phyloP scores from a whole-genome alignment of 1,284 basidiomycete genomes.

The Tilletia indica region DNA sequence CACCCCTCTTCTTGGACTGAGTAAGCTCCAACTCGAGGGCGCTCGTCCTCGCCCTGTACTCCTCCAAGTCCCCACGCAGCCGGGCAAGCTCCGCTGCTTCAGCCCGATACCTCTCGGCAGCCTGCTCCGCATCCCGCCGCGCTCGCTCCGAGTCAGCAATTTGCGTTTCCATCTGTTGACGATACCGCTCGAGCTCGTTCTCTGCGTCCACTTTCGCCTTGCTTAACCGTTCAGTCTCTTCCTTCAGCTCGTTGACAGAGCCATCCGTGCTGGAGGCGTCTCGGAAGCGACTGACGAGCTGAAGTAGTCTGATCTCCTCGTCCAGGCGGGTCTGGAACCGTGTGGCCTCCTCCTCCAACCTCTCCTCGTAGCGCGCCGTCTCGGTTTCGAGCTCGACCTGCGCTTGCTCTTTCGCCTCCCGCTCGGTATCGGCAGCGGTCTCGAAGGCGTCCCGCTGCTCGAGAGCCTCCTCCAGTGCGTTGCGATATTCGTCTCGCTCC shows the following conservation, averaged over 20 bases:
- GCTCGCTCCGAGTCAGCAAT: slow-evolving; percentile 7
- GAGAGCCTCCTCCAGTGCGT: slow-evolving; percentile 6
- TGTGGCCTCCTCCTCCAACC: slow-evolving; percentile 14
- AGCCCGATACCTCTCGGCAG: slow-evolving; percentile 4
- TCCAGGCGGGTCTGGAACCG: slow-evolving; percentile 7
- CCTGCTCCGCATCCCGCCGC: slow-evolving; percentile 15
- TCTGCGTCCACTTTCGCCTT: slow-evolving; percentile 1
- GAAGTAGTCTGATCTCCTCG: slow-evolving; percentile 6
- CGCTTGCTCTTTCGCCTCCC: slow-evolving; percentile 16
- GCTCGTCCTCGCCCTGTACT: slow-evolving; percentile 18
- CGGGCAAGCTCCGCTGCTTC: slow-evolving; percentile 19
- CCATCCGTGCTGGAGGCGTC: background rate
- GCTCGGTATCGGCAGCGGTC: slow-evolving; percentile 8
- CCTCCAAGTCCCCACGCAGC: slow-evolving; percentile 25
- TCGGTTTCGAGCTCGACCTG: slow-evolving; percentile 7
- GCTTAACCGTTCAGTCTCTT: background rate
- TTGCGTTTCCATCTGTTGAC: background rate
- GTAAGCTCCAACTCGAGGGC: background rate
- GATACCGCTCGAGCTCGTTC: slow-evolving; percentile 2
- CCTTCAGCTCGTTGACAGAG: background rate
- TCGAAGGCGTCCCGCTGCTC: slow-evolving; percentile 4
- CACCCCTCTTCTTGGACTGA: background rate
- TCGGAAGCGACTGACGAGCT: background rate
- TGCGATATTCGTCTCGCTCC: background rate
- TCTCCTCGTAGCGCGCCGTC: slow-evolving; percentile 5